These are phyloP conservation scores for Tetraselmis chui DNA, from an alignment of 139 green algal genomes.

Conservation along the genomic window DNA sequence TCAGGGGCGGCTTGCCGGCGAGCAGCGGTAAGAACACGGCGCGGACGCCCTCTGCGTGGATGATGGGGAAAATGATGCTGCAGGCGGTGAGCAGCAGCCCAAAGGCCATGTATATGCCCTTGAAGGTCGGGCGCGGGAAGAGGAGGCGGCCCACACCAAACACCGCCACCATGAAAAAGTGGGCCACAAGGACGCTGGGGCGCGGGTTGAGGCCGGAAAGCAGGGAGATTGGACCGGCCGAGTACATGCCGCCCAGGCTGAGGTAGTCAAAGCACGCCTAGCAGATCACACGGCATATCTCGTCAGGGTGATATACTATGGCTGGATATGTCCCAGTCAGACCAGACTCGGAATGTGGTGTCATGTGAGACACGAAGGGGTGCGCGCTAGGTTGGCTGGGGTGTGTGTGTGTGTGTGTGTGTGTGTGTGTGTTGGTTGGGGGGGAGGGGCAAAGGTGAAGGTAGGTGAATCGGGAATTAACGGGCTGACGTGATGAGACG, in stretches of 20 bases:
- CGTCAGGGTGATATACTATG: no score
- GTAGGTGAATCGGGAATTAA: no score
- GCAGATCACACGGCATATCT: no score
- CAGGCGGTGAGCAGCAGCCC: conserved; percentile 50
- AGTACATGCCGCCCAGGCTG: conserved; percentile 73
- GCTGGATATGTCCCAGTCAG: no score
- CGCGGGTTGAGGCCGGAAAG: conserved; percentile 69
- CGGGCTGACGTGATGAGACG: no score
- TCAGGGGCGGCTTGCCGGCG: conserved; percentile 50
- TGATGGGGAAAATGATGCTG: conserved; percentile 89
- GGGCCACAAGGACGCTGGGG: conserved; percentile 80
- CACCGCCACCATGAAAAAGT: conserved; percentile 91
- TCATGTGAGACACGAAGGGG: no score
- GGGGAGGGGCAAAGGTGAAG: no score
- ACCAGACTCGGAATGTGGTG: no score
- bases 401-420: no score
- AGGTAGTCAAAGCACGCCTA: conserved; percentile 99
- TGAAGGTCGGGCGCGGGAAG: conserved; percentile 67
- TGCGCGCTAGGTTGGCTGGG: no score
- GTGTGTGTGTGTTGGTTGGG: no score
- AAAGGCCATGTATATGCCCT: conserved; percentile 42
- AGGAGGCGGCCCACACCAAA: conserved; percentile 84
- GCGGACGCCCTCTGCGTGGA: conserved; percentile 48
- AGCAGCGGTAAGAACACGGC: conserved; percentile 72
- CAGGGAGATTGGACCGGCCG: conserved; percentile 74